Percentiles rank a stretch among this genome's conserved stretches.
phyloP scores from a whole-genome alignment of 352 stramenopile genomes.

The Thraustotheca clavata region DNA sequence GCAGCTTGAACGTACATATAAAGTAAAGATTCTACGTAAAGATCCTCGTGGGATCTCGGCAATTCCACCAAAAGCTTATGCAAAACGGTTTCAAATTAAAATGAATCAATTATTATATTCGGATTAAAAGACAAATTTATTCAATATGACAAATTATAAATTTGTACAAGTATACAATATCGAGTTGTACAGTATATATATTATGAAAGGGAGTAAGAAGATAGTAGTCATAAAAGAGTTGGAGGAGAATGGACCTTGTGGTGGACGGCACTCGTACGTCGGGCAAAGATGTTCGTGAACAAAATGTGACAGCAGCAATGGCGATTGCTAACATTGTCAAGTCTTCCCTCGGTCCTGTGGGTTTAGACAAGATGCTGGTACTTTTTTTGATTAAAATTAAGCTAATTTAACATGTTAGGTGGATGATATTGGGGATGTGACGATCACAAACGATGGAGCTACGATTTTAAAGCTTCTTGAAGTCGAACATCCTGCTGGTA shows the following conservation, averaged over 20 bases:
- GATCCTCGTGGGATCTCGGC: conserved; percentile 60
- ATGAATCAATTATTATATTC: conserved; percentile 65
- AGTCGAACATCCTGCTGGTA: conserved; percentile 98
- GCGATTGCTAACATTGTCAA: conserved; percentile 99
- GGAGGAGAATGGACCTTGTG: conserved; percentile 49
- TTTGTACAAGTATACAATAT: too few species aligned
- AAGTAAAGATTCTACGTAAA: conserved; percentile 72
- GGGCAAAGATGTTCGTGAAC: conserved; percentile 89
- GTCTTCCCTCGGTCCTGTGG: conserved; percentile 96
- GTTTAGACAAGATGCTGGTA: conserved; percentile 99
- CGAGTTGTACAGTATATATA: too few species aligned
- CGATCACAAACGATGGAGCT: conserved; percentile 99
- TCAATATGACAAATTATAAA: too few species aligned
- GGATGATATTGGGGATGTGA: conserved; percentile 98
- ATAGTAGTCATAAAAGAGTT: background rate
- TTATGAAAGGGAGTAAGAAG: conserved; percentile 2
- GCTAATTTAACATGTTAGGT: too few species aligned
- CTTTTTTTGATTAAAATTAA: conserved; percentile 23
- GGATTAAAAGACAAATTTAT: too few species aligned
- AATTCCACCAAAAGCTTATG: conserved; percentile 59
- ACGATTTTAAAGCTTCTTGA: conserved; percentile 99
- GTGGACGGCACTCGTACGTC: conserved; percentile 87
- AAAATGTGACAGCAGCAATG: conserved; percentile 96
- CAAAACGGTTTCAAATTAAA: conserved; percentile 71
- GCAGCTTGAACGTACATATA: conserved; percentile 71